These are phyloP conservation scores for Angomonas ambiguus DNA, from an alignment of 208 protist species.

Conservation along the genomic window DNA sequence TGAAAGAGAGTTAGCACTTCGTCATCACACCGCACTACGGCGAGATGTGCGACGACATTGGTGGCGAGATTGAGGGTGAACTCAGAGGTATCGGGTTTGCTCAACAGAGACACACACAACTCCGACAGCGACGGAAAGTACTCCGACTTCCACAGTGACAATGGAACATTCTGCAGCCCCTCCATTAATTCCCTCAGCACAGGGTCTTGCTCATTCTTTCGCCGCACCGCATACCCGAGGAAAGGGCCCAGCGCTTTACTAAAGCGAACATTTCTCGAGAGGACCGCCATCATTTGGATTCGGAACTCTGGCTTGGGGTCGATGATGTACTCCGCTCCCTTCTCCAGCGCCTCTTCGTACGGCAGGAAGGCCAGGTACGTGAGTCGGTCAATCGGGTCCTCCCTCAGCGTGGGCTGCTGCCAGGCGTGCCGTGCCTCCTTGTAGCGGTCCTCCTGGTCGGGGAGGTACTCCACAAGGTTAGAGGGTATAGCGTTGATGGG, in stretches of 20 bases:
- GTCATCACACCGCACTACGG: not conserved
- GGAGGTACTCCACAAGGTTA: not conserved
- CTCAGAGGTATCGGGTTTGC: not conserved
- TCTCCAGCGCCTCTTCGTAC: not conserved
- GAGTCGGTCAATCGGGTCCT: not conserved
- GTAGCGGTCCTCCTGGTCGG: not conserved
- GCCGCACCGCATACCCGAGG: not conserved
- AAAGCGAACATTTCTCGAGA: not conserved
- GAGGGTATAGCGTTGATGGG: not conserved
- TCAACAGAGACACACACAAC: not conserved
- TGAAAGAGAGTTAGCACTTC: not conserved
- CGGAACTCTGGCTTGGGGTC: not conserved
- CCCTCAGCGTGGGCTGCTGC: not conserved
- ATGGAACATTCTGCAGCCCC: not conserved
- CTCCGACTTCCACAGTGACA: not conserved
- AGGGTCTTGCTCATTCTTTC: slow-evolving; percentile 3
- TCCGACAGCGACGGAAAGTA: not conserved
- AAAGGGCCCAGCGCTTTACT: not conserved
- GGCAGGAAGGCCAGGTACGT: not conserved
- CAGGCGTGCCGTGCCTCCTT: not conserved
- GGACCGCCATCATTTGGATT: not conserved
- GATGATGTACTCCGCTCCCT: not conserved
- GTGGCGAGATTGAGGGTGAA: not conserved
- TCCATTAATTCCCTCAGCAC: not conserved
- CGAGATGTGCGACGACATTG: not conserved